phyloP scores from a whole-genome alignment of 805 yeast genomes.

The Sugiyamaella americana region DNA sequence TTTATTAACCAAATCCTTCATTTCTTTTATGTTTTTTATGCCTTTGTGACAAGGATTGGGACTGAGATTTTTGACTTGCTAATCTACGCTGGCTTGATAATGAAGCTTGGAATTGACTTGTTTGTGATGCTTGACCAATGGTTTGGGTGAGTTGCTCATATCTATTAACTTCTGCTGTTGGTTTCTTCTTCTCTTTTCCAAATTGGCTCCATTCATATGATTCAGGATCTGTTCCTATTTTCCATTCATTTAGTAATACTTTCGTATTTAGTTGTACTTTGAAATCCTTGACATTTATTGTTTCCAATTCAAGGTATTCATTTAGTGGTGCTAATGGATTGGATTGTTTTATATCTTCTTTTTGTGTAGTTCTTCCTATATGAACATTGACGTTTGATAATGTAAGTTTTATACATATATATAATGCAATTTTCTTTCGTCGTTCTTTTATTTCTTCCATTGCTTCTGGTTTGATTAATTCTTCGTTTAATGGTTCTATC shows the following conservation, averaged over 20 bases:
- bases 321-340: neutral
- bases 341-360: too few species aligned
- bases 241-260: constrained; percentile 14
- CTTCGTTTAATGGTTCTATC: neutral
- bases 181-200: constrained; percentile 2
- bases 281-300: neutral
- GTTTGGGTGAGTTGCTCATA: too few species aligned
- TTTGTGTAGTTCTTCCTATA: too few species aligned
- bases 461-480: neutral
- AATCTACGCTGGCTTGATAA: too few species aligned
- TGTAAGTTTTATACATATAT: neutral
- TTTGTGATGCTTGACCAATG: constrained; percentile 4
- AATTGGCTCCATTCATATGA: constrained; percentile 9
- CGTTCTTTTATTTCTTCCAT: neutral
- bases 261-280: neutral
- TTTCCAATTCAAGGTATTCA: neutral
- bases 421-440: neutral
- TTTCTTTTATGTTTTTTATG: constrained; percentile 4
- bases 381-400: neutral
- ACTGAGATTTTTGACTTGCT: neutral
- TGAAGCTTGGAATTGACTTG: constrained; percentile 1
- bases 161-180: neutral
- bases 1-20: constrained; percentile 12
- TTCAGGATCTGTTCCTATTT: constrained; percentile 2
- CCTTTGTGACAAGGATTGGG: neutral